Base-by-base conservation (phyloP, 805 yeast species). In the Grigorovia jiainica region DNA sequence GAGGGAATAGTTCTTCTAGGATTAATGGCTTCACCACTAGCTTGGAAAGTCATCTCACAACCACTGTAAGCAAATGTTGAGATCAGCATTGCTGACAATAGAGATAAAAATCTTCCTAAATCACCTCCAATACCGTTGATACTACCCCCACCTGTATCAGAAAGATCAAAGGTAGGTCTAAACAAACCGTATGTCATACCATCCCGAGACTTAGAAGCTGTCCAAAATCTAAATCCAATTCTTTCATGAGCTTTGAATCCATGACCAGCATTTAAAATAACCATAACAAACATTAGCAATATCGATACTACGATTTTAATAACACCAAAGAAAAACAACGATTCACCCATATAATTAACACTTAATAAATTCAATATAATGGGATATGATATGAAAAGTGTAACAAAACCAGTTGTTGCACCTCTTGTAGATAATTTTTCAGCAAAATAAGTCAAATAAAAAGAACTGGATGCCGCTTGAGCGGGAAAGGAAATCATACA, bases 1-100 rank as follows among this genome's bases (percentile, higher is more conserved):
- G 79, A 71, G 1, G 94, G 94, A 15, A 85, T 67, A 0, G 90
- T 78, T 46, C 71, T 76, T 48, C 92, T 67, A 5, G 95, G 95
- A 49, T 82, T 79, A 46, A 79, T 68, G n/a, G 89, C 83, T 58
- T 85, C 95, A 58, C 89, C 84, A 6, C 90, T 87, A 2, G 92
- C 90, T 42, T 84, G 76, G 48, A 84, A 78, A 10, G 86, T 89
- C 57, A 81, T 78, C 50, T 85, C 95, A 1, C 87, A 82, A 0
- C 95, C 95, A 38, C 82, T 76, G 53, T 79, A 85, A 0, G 94
- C 82, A 58, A 80, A 85, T 0, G 86, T 69, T 0, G 87, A 78
- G 17, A 79, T 75, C 37, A 78, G 61, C 7, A 79, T 63, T 1
- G 87, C 85, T 1, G 78, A 72, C 29, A 80, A 43, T 7, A 82